phyloP scores from a whole-genome alignment of 148 eudicot species.

The Camellia sinensis region DNA sequence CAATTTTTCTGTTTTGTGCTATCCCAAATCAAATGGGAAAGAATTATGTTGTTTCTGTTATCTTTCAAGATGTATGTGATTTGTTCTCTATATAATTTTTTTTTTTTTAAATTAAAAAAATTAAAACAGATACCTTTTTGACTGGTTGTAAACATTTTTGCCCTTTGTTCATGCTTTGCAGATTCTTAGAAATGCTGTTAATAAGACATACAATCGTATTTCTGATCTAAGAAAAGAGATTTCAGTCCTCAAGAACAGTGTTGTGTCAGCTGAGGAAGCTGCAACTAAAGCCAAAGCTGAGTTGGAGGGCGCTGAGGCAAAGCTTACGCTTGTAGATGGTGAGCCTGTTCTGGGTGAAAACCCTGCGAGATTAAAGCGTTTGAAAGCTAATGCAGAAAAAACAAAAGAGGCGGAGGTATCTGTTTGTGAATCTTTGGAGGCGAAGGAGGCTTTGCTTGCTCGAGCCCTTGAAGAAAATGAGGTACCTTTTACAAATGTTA shows the following conservation, averaged over 20 bases:
- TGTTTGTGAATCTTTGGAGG: constrained; percentile 74
- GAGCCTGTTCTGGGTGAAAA: constrained; percentile 95
- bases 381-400: constrained; percentile 62
- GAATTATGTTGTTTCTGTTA: background rate
- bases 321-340: constrained; percentile 85
- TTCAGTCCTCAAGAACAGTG: constrained; percentile 50
- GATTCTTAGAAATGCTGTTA: constrained; percentile 86
- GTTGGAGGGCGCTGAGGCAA: constrained; percentile 59
- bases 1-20: background rate
- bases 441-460: constrained; percentile 85
- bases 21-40: no score
- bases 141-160: background rate
- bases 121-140: background rate
- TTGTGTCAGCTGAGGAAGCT: constrained; percentile 57
- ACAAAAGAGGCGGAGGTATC: constrained; percentile 68
- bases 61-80: background rate
- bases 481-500: constrained; percentile 34
- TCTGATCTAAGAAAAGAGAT: constrained; percentile 89
- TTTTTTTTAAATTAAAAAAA: background rate
- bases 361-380: constrained; percentile 72
- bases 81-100: no score
- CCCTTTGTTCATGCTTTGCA: constrained; percentile 18
- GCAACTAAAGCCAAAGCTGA: constrained; percentile 69
- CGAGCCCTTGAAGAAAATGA: constrained; percentile 88
- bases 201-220: constrained; percentile 91